Conservation (phyloP, 2,329 filamentous ascomycete species). For the Clonostachys chloroleuca region DNA sequence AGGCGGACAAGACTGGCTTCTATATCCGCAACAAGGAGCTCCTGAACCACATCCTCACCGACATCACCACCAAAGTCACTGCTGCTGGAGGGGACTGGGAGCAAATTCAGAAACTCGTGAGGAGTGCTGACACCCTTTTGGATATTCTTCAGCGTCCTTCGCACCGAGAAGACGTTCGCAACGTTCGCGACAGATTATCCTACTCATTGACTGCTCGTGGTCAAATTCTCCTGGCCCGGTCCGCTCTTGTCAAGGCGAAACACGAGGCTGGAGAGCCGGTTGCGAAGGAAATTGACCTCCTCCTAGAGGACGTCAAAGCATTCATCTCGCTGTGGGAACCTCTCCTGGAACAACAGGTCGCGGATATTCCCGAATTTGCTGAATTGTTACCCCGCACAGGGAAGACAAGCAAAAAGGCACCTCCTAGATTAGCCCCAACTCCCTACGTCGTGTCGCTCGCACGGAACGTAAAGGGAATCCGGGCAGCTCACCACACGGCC, state of each 20-base stretch:
- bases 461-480: neutral
- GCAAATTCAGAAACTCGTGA: slow-evolving; percentile 34
- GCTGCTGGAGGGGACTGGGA: slow-evolving; percentile 24
- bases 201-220: slow-evolving; percentile 20
- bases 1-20: slow-evolving; percentile 39
- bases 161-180: slow-evolving; percentile 20
- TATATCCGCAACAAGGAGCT: slow-evolving; percentile 32
- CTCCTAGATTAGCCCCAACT: neutral
- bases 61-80: slow-evolving; percentile 28
- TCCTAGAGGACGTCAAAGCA: slow-evolving; percentile 20
- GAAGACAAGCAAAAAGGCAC: slow-evolving; percentile 14
- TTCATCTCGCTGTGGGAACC: slow-evolving; percentile 19
- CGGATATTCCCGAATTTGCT: slow-evolving; percentile 1
- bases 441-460: too few relatives aligned
- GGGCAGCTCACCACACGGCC: neutral
- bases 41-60: slow-evolving; percentile 19
- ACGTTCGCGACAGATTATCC: slow-evolving; percentile 11
- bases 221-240: slow-evolving; percentile 18
- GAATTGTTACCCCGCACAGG: slow-evolving; percentile 11
- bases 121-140: slow-evolving; percentile 40
- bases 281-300: slow-evolving; percentile 13
- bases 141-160: slow-evolving; percentile 41
- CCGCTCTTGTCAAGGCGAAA: slow-evolving; percentile 15
- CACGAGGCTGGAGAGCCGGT: slow-evolving; percentile 11
- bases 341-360: slow-evolving; percentile 1